Evolutionary conservation across 768 basidiomycete species (phyloP).

Genomic region (Leccinum longicurvipes): DNA sequence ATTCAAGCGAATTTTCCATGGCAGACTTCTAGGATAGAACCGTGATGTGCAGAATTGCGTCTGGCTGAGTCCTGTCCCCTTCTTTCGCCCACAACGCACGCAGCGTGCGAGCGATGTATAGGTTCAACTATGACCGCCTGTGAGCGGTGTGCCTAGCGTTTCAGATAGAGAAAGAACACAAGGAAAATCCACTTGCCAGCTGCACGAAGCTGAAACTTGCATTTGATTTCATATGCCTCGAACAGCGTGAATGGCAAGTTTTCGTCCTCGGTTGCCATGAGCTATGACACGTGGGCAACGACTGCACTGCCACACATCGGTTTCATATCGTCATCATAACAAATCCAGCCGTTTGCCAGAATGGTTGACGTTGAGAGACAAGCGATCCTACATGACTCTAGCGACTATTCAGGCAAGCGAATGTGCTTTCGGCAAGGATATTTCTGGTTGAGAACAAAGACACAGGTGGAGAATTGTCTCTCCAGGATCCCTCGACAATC

Average conservation of each 20-base stretch:
- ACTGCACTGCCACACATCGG: slow-evolving; percentile 17
- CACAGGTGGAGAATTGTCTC: slow-evolving; percentile 26
- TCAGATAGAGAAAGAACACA: neutral
- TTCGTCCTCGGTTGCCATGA: slow-evolving; percentile 4
- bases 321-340: neutral
- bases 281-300: slow-evolving; percentile 12
- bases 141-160: neutral
- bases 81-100: neutral
- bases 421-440: neutral
- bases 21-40: neutral
- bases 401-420: slow-evolving; percentile 13
- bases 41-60: neutral
- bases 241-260: neutral
- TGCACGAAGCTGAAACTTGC: slow-evolving; percentile 6
- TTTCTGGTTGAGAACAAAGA: neutral
- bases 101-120: slow-evolving; percentile 9
- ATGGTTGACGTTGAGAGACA: slow-evolving; percentile 2
- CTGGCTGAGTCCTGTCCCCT: neutral
- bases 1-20: slow-evolving; percentile 25
- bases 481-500: slow-evolving; percentile 26
- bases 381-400: slow-evolving; percentile 16
- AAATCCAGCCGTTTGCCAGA: neutral
- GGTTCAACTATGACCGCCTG: slow-evolving; percentile 4
- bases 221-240: slow-evolving; percentile 10
- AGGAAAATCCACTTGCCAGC: neutral